phyloP scores from a whole-genome alignment of 768 basidiomycete species.

The Hysterangium stoloniferum region DNA sequence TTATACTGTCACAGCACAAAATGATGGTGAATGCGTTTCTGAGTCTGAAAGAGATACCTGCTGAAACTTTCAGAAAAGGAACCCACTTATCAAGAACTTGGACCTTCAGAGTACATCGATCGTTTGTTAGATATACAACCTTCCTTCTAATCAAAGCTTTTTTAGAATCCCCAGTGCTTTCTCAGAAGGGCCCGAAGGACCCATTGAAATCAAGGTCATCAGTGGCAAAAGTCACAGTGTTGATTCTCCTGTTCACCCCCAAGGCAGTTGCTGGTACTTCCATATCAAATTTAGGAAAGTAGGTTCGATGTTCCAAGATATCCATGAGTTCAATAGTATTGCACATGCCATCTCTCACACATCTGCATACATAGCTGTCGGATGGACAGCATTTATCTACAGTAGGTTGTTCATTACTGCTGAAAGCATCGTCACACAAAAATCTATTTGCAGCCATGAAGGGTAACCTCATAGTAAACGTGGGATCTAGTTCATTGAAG shows the following conservation, averaged over 20 bases:
- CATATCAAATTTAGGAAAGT: slow-evolving; percentile 62
- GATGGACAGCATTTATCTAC: slow-evolving; percentile 88
- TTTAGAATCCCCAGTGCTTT: slow-evolving; percentile 63
- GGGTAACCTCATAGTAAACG: slow-evolving; percentile 60
- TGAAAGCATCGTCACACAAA: no score
- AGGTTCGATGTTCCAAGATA: slow-evolving; percentile 67
- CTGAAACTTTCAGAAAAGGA: slow-evolving; percentile 38
- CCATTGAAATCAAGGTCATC: slow-evolving; percentile 71
- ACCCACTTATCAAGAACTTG: slow-evolving; percentile 79
- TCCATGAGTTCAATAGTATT: slow-evolving; percentile 44
- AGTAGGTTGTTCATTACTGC: no score
- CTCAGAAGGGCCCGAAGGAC: slow-evolving; percentile 60
- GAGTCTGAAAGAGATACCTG: not conserved
- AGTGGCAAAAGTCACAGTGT: slow-evolving; percentile 82
- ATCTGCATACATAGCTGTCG: slow-evolving; percentile 40
- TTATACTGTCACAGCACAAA: slow-evolving; percentile 49
- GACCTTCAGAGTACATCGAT: slow-evolving; percentile 43
- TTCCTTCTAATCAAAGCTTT: slow-evolving; percentile 3
- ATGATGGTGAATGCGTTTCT: slow-evolving; percentile 42
- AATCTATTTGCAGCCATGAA: slow-evolving; percentile 42
- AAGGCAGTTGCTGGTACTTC: slow-evolving; percentile 93
- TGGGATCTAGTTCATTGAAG: slow-evolving; percentile 27
- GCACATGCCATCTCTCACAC: not conserved
- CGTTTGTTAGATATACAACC: not conserved
- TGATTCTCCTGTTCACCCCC: slow-evolving; percentile 80